Percentiles rank a stretch among this genome's conserved stretches.
Conservation (phyloP, 202 grass and related monocot genomes). For the Eragrostis tef region DNA sequence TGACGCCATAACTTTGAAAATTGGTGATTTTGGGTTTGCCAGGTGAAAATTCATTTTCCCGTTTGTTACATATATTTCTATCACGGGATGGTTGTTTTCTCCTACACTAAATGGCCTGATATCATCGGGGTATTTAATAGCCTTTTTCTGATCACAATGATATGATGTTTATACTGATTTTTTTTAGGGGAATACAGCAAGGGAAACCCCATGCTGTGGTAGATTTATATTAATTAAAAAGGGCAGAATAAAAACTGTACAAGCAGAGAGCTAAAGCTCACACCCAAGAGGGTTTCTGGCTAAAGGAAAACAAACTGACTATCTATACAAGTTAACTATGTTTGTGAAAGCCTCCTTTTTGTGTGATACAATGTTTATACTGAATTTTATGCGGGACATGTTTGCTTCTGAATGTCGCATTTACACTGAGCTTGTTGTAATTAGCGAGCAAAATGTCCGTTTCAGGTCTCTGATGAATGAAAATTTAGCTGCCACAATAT, state of each 20-base stretch:
- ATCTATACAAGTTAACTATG: too few relatives aligned
- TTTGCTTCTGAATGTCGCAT: constrained; percentile 29
- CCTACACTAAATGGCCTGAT: not conserved
- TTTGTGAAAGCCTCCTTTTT: too few relatives aligned
- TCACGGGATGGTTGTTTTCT: not conserved
- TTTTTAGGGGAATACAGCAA: too few relatives aligned
- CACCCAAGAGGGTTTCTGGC: too few relatives aligned
- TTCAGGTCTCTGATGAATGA: constrained; percentile 63
- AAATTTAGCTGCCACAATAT: constrained; percentile 73
- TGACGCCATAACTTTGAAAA: constrained; percentile 59
- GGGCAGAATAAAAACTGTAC: too few relatives aligned
- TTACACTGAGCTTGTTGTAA: constrained; percentile 4
- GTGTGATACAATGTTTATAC: not conserved
- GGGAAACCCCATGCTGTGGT: too few relatives aligned
- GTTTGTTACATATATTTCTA: not conserved
- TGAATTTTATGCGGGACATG: not conserved
- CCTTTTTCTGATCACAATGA: not conserved
- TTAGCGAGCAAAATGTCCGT: not conserved
- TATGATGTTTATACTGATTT: constrained; percentile 12
- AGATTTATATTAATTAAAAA: too few relatives aligned
- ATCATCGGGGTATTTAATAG: not conserved
- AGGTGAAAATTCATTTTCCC: constrained; percentile 47
- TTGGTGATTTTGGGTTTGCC: constrained; percentile 85
- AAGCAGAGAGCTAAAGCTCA: too few relatives aligned
- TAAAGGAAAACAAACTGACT: too few relatives aligned